Evolutionary conservation across 495 filamentous ascomycete genomes (phyloP).

Genomic region (Hypoxylon lenormandii): DNA sequence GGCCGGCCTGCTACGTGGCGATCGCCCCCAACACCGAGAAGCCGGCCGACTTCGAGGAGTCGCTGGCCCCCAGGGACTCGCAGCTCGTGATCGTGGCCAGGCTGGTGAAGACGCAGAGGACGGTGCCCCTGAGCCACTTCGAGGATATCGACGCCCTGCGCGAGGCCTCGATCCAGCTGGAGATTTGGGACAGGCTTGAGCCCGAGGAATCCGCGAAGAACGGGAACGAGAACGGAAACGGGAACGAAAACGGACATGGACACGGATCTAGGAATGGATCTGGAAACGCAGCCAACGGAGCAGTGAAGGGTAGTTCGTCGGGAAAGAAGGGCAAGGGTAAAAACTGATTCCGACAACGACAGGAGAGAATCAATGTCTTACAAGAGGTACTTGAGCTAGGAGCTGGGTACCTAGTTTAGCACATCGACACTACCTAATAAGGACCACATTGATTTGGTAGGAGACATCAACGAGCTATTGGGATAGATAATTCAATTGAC

Average conservation of each 20-base stretch:
- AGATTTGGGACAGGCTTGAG: slow-evolving; percentile 37
- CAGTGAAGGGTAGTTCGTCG: not conserved
- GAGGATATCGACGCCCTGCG: slow-evolving; percentile 19
- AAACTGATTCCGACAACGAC: no score
- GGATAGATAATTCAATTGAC: no score
- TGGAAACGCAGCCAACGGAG: not conserved
- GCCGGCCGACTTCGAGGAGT: slow-evolving; percentile 31
- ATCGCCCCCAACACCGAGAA: slow-evolving; percentile 31
- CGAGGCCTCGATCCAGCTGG: slow-evolving; percentile 39
- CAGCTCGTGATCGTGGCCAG: slow-evolving; percentile 29
- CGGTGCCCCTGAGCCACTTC: slow-evolving; percentile 23
- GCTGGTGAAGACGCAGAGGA: slow-evolving; percentile 17
- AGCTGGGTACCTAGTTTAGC: no score
- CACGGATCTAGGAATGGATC: not conserved
- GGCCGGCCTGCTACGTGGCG: slow-evolving; percentile 40
- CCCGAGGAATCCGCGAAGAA: not conserved
- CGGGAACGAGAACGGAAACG: not conserved
- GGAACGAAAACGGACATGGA: not conserved
- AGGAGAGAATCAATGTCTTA: no score
- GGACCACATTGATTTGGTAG: no score
- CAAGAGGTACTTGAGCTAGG: no score
- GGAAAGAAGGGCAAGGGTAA: not conserved
- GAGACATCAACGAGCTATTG: no score
- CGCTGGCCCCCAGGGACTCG: slow-evolving; percentile 19
- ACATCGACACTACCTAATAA: no score